These are phyloP conservation scores for Miscanthus lutarioriparius DNA, from an alignment of 176 grass and related monocot genomes.

Conservation along the genomic window DNA sequence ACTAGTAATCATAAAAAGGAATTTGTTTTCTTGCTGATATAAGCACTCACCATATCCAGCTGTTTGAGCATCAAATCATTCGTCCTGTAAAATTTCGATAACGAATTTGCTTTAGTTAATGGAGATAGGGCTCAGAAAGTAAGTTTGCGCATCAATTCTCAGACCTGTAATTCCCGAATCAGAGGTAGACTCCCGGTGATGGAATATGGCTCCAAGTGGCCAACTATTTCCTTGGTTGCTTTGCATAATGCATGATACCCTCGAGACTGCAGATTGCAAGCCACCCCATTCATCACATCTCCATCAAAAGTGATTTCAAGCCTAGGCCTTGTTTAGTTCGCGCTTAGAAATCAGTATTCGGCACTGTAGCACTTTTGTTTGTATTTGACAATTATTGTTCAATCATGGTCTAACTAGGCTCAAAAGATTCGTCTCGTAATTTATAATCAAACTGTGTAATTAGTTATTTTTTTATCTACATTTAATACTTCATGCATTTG, in stretches of 20 bases:
- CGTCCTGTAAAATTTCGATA: constrained; percentile 55
- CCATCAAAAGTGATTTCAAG: constrained; percentile 70
- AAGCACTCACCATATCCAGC: constrained; percentile 74
- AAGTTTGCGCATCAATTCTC: not conserved
- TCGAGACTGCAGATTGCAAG: constrained; percentile 77
- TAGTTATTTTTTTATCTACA: too few relatives aligned
- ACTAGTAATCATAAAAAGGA: not conserved
- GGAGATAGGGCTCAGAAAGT: constrained; percentile 6
- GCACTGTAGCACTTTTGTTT: too few relatives aligned
- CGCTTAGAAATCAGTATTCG: too few relatives aligned
- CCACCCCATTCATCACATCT: constrained; percentile 82
- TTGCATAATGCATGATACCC: constrained; percentile 84
- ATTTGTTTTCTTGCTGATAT: not conserved
- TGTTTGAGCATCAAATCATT: constrained; percentile 98
- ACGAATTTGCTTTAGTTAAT: constrained; percentile 36
- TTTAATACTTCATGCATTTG: too few relatives aligned
- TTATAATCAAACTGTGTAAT: too few relatives aligned
- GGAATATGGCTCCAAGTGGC: constrained; percentile 80
- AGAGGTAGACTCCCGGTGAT: constrained; percentile 88
- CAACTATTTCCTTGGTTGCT: constrained; percentile 88
- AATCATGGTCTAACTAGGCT: too few relatives aligned
- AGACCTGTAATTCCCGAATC: constrained; percentile 92
- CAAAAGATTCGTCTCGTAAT: too few relatives aligned
- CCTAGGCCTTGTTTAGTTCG: too few relatives aligned
- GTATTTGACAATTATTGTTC: too few relatives aligned